Conservation (phyloP, 805 yeast genomes). For the Cyberlindnera mississippiensis region DNA sequence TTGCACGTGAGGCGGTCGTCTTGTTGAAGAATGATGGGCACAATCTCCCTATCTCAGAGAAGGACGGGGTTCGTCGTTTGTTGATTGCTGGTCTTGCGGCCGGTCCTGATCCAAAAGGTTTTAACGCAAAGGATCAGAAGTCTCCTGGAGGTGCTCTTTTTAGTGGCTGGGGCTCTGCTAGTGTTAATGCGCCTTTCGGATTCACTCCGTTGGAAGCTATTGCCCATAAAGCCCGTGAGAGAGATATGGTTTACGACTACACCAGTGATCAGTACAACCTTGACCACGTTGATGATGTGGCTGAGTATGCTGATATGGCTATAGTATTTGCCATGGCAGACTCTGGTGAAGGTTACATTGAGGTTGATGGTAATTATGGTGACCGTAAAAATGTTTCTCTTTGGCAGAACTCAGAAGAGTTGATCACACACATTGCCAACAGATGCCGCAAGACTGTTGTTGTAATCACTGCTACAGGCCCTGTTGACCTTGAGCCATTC, state of each 20-base stretch:
- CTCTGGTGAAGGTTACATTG: constrained; percentile 58
- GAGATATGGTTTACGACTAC: constrained; percentile 43
- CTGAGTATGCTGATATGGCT: constrained; percentile 49
- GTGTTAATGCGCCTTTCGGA: constrained; percentile 51
- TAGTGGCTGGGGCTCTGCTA: constrained; percentile 65
- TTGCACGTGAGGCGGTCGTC: constrained; percentile 55
- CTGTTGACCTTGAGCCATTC: constrained; percentile 52
- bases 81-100: constrained; percentile 53
- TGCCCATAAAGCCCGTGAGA: constrained; percentile 40
- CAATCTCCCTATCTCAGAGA: constrained; percentile 46
- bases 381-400: constrained; percentile 50
- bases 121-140: constrained; percentile 49
- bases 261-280: constrained; percentile 44
- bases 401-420: constrained; percentile 56
- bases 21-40: constrained; percentile 50
- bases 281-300: constrained; percentile 39
- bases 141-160: constrained; percentile 51
- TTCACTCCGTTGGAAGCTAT: constrained; percentile 59
- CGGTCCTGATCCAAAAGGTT: constrained; percentile 46
- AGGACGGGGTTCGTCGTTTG: constrained; percentile 38
- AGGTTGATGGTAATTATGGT: constrained; percentile 56
- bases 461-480: constrained; percentile 58
- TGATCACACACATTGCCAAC: constrained; percentile 45
- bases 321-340: constrained; percentile 50
- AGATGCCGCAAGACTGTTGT: constrained; percentile 53